Evolutionary conservation across 140 eudicot genomes (phyloP).

Genomic region (Bidens hawaiensis): DNA sequence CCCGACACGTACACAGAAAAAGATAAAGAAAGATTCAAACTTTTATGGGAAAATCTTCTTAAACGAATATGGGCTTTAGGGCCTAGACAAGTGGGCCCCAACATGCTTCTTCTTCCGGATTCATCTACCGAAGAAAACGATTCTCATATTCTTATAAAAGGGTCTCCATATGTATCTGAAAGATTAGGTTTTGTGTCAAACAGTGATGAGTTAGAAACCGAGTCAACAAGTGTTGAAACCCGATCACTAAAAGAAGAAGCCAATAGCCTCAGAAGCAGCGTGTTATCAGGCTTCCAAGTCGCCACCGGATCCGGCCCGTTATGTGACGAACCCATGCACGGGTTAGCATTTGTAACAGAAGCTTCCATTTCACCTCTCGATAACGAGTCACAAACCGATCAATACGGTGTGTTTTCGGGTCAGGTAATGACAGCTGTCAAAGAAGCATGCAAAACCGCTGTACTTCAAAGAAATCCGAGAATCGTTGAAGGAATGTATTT

Average conservation of each 20-base stretch:
- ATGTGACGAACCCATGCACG: conserved; percentile 99
- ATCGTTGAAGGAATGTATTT: conserved; percentile 87
- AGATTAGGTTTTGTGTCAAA: conserved; percentile 51
- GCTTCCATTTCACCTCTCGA: conserved; percentile 46
- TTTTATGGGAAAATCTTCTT: conserved; percentile 52
- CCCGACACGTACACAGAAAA: conserved; percentile 33
- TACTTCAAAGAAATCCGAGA: conserved; percentile 72
- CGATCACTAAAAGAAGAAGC: conserved; percentile 55
- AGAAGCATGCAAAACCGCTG: conserved; percentile 81
- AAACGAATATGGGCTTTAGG: conserved; percentile 90
- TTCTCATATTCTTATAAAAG: conserved; percentile 46
- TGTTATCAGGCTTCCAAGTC: conserved; percentile 86
- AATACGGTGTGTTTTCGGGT: conserved; percentile 77
- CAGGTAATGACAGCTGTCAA: conserved; percentile 95
- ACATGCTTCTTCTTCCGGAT: conserved; percentile 75
- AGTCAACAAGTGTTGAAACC: conserved; percentile 16
- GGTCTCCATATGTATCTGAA: conserved; percentile 66
- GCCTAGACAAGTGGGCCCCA: conserved; percentile 90
- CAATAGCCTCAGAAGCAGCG: conserved; percentile 63
- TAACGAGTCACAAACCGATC: conserved; percentile 50
- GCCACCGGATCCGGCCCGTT: conserved; percentile 91
- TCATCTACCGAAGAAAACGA: conserved; percentile 7
- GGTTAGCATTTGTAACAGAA: conserved; percentile 76
- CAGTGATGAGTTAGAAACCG: conserved; percentile 2
- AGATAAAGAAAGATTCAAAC: conserved; percentile 53